Evolutionary conservation across 2,329 filamentous ascomycete species (phyloP).

Genomic region (Aspergillus glaucus): DNA sequence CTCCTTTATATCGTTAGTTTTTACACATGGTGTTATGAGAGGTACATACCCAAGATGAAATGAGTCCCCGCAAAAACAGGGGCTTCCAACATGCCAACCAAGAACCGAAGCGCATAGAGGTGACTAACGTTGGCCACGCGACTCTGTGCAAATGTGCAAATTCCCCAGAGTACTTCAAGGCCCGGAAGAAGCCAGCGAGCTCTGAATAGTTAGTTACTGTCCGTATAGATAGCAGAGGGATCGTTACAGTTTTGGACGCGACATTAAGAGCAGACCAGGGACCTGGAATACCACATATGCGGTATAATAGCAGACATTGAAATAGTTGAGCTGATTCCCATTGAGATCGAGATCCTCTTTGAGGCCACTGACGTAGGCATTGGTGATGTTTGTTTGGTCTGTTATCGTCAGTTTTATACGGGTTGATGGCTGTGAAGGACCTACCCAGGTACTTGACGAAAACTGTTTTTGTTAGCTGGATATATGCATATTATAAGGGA

Average conservation of each 20-base stretch:
- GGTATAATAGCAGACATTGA: slow-evolving; percentile 25
- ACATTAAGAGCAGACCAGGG: slow-evolving; percentile 23
- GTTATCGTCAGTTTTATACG: background rate
- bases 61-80: slow-evolving; percentile 29
- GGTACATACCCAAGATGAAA: slow-evolving; percentile 22
- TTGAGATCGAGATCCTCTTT: slow-evolving; percentile 27
- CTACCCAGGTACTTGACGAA: slow-evolving; percentile 24
- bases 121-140: slow-evolving; percentile 26
- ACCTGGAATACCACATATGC: slow-evolving; percentile 28
- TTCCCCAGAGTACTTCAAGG: slow-evolving; percentile 29
- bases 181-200: slow-evolving; percentile 24
- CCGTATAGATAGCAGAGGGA: background rate
- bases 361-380: slow-evolving; percentile 28
- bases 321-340: slow-evolving; percentile 27
- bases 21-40: background rate
- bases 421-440: background rate
- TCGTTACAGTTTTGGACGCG: slow-evolving; percentile 21
- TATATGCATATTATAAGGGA: background rate
- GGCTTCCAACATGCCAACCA: slow-evolving; percentile 29
- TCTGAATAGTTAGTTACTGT: slow-evolving; percentile 2
- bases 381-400: slow-evolving; percentile 29
- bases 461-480: slow-evolving; percentile 11
- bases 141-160: slow-evolving; percentile 30
- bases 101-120: slow-evolving; percentile 28
- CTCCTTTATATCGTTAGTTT: slow-evolving; percentile 12